These are phyloP conservation scores for Globisporangium nunn DNA, from an alignment of 352 stramenopile species.

Conservation along the genomic window DNA sequence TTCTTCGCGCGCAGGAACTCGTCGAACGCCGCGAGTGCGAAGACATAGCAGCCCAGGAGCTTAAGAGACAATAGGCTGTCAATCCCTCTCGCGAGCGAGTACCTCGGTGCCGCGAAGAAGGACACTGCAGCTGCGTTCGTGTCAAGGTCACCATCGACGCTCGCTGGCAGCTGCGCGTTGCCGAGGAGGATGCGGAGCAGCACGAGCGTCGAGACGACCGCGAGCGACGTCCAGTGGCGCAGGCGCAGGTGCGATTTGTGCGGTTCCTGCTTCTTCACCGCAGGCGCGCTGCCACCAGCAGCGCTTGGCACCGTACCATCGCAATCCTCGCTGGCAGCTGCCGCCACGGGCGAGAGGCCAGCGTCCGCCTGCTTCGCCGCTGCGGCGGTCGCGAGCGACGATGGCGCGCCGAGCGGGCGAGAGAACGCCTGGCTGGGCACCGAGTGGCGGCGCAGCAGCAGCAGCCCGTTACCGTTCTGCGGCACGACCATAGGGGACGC, in stretches of 20 bases:
- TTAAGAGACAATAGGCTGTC: slow-evolving; percentile 49
- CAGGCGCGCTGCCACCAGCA: too few species aligned
- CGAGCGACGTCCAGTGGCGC: slow-evolving; percentile 45
- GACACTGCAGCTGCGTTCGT: background rate
- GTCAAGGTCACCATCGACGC: background rate
- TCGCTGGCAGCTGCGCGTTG: background rate
- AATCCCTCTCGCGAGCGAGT: slow-evolving; percentile 17
- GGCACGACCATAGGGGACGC: slow-evolving; percentile 20
- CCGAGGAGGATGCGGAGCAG: slow-evolving; percentile 24
- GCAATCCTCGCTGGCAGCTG: background rate
- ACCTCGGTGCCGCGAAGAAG: background rate
- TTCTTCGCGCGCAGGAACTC: slow-evolving; percentile 20
- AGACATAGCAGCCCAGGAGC: slow-evolving; percentile 36
- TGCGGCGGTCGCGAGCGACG: background rate
- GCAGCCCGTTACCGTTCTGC: slow-evolving; percentile 2
- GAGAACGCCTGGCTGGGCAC: slow-evolving; percentile 8
- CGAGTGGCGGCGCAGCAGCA: slow-evolving; percentile 12
- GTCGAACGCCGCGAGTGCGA: slow-evolving; percentile 51
- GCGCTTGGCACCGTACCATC: too few species aligned
- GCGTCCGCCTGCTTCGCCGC: background rate
- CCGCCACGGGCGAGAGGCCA: background rate
- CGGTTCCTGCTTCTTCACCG: background rate
- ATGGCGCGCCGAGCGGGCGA: background rate
- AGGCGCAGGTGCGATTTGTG: slow-evolving; percentile 37
- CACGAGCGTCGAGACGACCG: slow-evolving; percentile 23